phyloP scores from a whole-genome alignment of 352 stramenopile genomes.

The Phytophthora vignae region DNA sequence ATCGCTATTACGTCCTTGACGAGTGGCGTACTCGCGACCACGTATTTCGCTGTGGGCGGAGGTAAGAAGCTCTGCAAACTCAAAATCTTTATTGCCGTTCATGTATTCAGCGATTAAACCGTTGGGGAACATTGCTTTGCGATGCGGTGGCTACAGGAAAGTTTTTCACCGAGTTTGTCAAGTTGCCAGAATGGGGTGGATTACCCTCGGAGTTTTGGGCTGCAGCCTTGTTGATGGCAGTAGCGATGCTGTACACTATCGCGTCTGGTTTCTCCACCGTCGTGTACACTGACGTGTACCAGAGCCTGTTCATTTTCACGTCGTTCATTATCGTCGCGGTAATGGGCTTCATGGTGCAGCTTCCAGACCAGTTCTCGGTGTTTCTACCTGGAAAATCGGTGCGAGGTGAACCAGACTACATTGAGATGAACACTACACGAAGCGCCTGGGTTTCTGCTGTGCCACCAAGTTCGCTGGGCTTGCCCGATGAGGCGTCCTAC shows the following conservation, averaged over 20 bases:
- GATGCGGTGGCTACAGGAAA: conserved; percentile 45
- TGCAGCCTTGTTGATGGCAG: conserved; percentile 65
- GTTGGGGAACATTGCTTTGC: too few relatives aligned
- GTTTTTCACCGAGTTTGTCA: conserved; percentile 82
- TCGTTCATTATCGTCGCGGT: conserved; percentile 72
- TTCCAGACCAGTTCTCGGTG: conserved; percentile 65
- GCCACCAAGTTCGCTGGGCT: conserved; percentile 38
- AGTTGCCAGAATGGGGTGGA: conserved; percentile 59
- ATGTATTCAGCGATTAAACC: too few relatives aligned
- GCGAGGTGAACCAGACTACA: conserved; percentile 44
- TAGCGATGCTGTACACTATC: conserved; percentile 79
- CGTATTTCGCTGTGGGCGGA: conserved; percentile 83
- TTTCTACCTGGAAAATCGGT: conserved; percentile 60
- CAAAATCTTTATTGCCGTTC: not conserved
- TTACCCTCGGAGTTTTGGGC: conserved; percentile 80
- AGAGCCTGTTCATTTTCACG: conserved; percentile 84
- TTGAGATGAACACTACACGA: conserved; percentile 60
- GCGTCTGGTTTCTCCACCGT: conserved; percentile 76
- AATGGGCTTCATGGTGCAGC: conserved; percentile 63
- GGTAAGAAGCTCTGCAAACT: conserved; percentile 27
- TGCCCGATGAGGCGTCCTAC: conserved; percentile 62
- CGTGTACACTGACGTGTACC: conserved; percentile 87
- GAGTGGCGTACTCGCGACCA: conserved; percentile 68
- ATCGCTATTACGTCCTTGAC: conserved; percentile 78
- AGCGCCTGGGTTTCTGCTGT: conserved; percentile 60